Conservation (phyloP, 2,329 filamentous ascomycete species). For the Coccinonectria pachysandricola region DNA sequence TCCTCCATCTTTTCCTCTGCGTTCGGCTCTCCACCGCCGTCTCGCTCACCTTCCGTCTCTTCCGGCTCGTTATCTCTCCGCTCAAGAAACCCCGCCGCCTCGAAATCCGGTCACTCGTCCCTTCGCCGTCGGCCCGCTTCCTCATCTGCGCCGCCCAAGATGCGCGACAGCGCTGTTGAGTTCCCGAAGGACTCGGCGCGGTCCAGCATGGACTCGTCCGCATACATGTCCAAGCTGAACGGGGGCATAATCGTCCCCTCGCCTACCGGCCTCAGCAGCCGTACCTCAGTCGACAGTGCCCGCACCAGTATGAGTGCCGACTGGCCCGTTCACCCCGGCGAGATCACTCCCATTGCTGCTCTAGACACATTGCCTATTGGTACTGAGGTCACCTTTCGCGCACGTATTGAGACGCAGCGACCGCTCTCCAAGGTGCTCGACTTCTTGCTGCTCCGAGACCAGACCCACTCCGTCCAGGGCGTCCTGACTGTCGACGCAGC, state of each 20-base stretch:
- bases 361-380: constrained; percentile 27
- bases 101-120: too few species aligned
- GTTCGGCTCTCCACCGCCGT: too few species aligned
- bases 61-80: too few species aligned
- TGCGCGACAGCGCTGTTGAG: constrained; percentile 25
- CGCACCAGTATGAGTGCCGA: constrained; percentile 27
- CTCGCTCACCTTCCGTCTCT: too few species aligned
- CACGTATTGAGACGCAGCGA: constrained; percentile 51
- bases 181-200: constrained; percentile 18
- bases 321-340: constrained; percentile 29
- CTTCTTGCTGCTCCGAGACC: constrained; percentile 79
- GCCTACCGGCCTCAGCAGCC: constrained; percentile 11
- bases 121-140: too few species aligned
- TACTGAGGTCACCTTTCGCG: constrained; percentile 31
- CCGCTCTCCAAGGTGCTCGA: constrained; percentile 73
- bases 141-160: too few species aligned
- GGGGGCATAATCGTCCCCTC: not conserved
- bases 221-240: not conserved
- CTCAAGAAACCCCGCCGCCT: too few species aligned
- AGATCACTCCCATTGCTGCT: constrained; percentile 29
- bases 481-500: constrained; percentile 43
- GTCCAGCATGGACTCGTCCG: constrained; percentile 20
- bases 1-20: too few species aligned
- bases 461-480: constrained; percentile 74
- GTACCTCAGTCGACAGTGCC: constrained; percentile 26